These are phyloP conservation scores for Flaveria floridana DNA, from an alignment of 140 eudicot species.

Conservation along the genomic window DNA sequence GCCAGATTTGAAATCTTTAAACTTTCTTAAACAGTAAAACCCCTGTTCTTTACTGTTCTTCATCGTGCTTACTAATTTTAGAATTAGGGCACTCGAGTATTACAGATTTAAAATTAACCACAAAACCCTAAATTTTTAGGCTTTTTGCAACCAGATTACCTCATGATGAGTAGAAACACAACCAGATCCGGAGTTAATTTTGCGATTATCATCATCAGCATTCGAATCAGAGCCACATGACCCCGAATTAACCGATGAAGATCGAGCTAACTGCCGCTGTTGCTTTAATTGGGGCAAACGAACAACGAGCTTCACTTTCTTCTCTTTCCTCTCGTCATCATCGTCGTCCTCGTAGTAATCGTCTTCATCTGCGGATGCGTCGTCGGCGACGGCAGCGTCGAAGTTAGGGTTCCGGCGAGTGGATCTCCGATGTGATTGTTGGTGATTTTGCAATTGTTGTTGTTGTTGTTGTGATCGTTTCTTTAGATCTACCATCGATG, in stretches of 20 bases:
- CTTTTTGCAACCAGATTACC: slow-evolving; percentile 29
- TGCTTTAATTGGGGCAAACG: slow-evolving; percentile 59
- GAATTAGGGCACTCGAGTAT: not conserved
- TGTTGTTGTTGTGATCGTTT: slow-evolving; percentile 41
- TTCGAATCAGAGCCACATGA: slow-evolving; percentile 45
- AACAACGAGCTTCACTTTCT: slow-evolving; percentile 81
- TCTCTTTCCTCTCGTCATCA: slow-evolving; percentile 76
- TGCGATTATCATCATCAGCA: slow-evolving; percentile 45
- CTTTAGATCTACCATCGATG: slow-evolving; percentile 55
- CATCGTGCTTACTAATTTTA: slow-evolving; percentile 21
- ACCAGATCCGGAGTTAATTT: slow-evolving; percentile 61
- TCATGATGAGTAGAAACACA: slow-evolving; percentile 21
- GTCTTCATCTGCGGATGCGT: slow-evolving; percentile 38
- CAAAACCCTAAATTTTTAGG: slow-evolving; percentile 29
- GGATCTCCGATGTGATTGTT: slow-evolving; percentile 59
- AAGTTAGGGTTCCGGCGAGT: slow-evolving; percentile 64
- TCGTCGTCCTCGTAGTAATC: slow-evolving; percentile 64
- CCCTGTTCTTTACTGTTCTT: not conserved
- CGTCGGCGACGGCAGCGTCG: slow-evolving; percentile 16
- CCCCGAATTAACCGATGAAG: slow-evolving; percentile 41
- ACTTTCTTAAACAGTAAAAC: too few relatives aligned
- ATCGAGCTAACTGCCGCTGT: slow-evolving; percentile 26
- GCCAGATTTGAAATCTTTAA: slow-evolving; percentile 4
- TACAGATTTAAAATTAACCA: not conserved
- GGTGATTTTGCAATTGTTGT: slow-evolving; percentile 31